Base-by-base conservation (phyloP, 495 filamentous ascomycete species). In the Podospora pseudocomata region DNA sequence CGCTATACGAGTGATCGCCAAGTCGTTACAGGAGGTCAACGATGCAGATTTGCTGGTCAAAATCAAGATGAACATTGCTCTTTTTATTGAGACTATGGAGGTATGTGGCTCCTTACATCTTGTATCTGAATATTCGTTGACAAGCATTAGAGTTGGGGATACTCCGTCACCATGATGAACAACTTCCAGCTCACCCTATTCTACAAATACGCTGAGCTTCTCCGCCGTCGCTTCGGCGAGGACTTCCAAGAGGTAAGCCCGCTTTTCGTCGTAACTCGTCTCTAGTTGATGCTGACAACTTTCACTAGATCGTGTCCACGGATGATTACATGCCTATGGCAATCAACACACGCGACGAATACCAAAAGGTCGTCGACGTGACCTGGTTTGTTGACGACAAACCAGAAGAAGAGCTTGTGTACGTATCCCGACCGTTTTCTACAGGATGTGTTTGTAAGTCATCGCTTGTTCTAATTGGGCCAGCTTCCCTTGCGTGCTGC, bases 261-360 rank as follows among this genome's bases (percentile, higher is more conserved):
- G 60, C 19, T 4, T n/a, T n/a, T 16, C 15, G 18, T 23, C 89
- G 20, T 86, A 76, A 15, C 79, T 90, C 2, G 89, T 91, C 72
- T 84, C 87, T 63, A 88, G 13, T 89, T 76, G 92, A 91, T 75
- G 84, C 90, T 57, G 85, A 92, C 72, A 30, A 81, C 89, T 55
- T 82, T 91, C 32, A 86, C 72, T 88, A 95, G 88, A 96, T 97
- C 77, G 92, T 99, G 30, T 91, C 89, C 13, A 96, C 93, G 15
- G 95, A 99, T 76, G 95, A 99, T 76, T 99, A 98, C 78, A 97
- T 98, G 94, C 96, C 96, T 20, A 98, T 99, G 96, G 89, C 91
- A 5, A 96, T 97, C 72, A 89, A 91, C 68, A 91, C 89, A 27
- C 71, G 84, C n/a, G 93, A 96, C 66, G 93, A 97, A 72, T 97